These are phyloP conservation scores for Malus domestica DNA, from an alignment of 306 rosid species.

Conservation along the genomic window DNA sequence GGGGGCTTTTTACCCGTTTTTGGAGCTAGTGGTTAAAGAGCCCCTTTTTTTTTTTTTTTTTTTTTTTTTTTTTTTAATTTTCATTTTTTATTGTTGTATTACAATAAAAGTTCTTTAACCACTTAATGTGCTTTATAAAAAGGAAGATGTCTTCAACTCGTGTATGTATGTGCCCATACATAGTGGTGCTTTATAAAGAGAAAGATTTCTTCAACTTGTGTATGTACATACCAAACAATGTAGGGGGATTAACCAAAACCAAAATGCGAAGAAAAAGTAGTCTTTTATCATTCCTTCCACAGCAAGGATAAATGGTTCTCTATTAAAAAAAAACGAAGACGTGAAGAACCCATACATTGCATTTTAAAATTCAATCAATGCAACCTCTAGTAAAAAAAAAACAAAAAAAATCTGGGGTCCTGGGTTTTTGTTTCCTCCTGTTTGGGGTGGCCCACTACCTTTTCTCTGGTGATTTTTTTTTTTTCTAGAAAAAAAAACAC, in stretches of 20 bases:
- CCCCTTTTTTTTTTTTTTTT: too few species aligned
- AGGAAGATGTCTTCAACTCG: not conserved
- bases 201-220: not conserved
- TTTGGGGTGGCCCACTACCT: conserved; percentile 32
- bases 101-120: not conserved
- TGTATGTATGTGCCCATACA: not conserved
- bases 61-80: too few species aligned
- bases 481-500: not conserved
- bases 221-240: not conserved
- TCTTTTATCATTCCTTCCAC: not conserved
- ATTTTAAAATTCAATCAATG: not conserved
- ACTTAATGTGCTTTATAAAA: not conserved
- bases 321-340: not conserved
- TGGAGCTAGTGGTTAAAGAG: too few species aligned
- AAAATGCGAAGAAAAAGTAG: too few species aligned
- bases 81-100: too few species aligned
- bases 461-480: conserved; percentile 16
- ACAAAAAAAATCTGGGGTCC: not conserved
- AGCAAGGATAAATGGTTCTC: not conserved
- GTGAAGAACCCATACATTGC: not conserved
- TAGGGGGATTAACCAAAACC: not conserved
- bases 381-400: not conserved
- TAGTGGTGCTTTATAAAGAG: not conserved
- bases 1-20: not conserved
- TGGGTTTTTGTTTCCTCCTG: conserved; percentile 15